These are phyloP conservation scores for Arbutus unedo DNA, from an alignment of 148 eudicot species.

Conservation along the genomic window DNA sequence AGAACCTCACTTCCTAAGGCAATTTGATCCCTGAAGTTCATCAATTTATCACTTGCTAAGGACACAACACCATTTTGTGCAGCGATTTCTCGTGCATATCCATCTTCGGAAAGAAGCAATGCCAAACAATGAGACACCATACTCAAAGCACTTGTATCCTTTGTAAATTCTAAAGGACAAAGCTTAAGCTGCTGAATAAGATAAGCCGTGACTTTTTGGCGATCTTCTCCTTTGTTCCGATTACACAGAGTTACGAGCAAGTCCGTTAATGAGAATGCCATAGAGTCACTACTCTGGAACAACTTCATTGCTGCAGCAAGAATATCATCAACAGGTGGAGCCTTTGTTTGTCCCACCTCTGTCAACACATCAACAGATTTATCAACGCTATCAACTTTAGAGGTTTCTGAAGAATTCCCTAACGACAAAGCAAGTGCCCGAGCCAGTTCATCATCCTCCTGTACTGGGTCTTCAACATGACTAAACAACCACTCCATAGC, in stretches of 20 bases:
- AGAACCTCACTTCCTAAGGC: conserved; percentile 44
- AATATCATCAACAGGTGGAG: conserved; percentile 85
- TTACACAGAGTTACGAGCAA: conserved; percentile 83
- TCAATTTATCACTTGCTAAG: conserved; percentile 58
- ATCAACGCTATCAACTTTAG: conserved; percentile 65
- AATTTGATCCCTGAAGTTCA: conserved; percentile 39
- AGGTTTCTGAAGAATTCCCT: conserved; percentile 76
- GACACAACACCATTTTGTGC: conserved; percentile 63
- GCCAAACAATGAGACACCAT: conserved; percentile 83
- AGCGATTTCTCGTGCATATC: conserved; percentile 68
- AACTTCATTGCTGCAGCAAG: conserved; percentile 77
- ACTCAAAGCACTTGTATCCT: conserved; percentile 64
- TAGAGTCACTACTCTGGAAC: conserved; percentile 68
- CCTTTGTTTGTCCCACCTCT: conserved; percentile 60
- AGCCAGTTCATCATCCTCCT: conserved; percentile 93
- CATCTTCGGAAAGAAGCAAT: conserved; percentile 85
- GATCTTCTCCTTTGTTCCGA: conserved; percentile 87
- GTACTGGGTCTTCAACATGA: conserved; percentile 90
- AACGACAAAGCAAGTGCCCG: conserved; percentile 88
- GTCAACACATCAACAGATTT: conserved; percentile 53
- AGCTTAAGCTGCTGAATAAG: conserved; percentile 72
- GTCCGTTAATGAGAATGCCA: conserved; percentile 81
- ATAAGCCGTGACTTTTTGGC: conserved; percentile 65
- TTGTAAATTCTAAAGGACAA: conserved; percentile 59
- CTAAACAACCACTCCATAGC: conserved; percentile 98